These are phyloP conservation scores for Phoenix roebelenii DNA, from an alignment of 176 grass and related monocot species.

Conservation along the genomic window DNA sequence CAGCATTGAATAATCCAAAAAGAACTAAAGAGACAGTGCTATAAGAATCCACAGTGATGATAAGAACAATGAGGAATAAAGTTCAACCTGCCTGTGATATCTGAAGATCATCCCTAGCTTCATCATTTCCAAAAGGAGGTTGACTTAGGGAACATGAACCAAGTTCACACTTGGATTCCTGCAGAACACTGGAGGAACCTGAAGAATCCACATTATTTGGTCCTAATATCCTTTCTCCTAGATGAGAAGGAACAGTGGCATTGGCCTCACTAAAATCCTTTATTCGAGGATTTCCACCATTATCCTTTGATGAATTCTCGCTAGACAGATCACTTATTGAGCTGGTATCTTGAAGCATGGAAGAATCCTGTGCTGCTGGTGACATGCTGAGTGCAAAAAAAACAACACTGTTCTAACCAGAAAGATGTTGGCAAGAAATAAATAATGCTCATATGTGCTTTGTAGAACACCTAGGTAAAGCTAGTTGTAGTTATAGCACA, in stretches of 20 bases:
- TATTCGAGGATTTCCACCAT: constrained; percentile 18
- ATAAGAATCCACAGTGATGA: too few species aligned
- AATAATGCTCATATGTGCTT: too few species aligned
- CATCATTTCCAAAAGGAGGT: constrained; percentile 28
- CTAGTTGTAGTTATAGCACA: too few species aligned
- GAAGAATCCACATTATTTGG: constrained; percentile 28
- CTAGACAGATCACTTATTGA: constrained; percentile 28
- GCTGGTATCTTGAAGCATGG: constrained; percentile 2
- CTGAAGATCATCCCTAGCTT: constrained; percentile 24
- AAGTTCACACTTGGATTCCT: constrained; percentile 9
- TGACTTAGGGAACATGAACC: constrained; percentile 28
- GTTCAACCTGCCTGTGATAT: constrained; percentile 42
- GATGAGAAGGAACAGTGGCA: constrained; percentile 7
- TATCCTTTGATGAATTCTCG: constrained; percentile 35
- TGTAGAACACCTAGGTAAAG: too few species aligned
- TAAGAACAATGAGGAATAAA: not conserved
- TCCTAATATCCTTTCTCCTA: constrained; percentile 24
- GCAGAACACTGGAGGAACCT: constrained; percentile 28
- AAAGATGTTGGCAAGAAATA: too few species aligned
- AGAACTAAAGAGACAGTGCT: too few species aligned
- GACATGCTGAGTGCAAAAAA: too few species aligned
- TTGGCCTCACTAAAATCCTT: constrained; percentile 30
- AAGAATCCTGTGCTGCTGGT: too few species aligned
- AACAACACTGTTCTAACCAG: too few species aligned
- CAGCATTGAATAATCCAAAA: too few species aligned